These are phyloP conservation scores for Phaffomyces antillensis DNA, from an alignment of 805 yeast genomes.

Conservation along the genomic window DNA sequence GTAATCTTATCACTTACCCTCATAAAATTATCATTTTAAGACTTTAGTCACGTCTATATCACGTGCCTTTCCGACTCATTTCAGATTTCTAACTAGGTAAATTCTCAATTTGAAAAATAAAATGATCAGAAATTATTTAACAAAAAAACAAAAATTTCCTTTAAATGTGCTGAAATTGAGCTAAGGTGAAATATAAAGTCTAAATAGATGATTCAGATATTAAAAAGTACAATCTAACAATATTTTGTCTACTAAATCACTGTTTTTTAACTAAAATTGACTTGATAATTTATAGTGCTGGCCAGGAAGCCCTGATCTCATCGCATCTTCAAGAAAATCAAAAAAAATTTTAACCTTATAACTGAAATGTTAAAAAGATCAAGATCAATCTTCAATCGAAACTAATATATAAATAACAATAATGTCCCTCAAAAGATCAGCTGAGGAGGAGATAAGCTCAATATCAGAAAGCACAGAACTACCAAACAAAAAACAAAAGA, in stretches of 20 bases:
- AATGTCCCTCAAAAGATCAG: slow-evolving; percentile 4
- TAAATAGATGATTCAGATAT: too few species aligned
- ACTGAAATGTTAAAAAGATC: background rate
- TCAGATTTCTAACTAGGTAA: too few species aligned
- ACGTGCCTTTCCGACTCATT: too few species aligned
- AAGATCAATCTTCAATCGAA: background rate
- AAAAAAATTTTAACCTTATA: background rate
- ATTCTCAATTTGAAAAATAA: background rate
- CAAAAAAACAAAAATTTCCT: too few species aligned
- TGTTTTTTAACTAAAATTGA: too few species aligned
- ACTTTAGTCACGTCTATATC: too few species aligned
- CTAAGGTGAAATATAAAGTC: too few species aligned
- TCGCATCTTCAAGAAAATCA: background rate
- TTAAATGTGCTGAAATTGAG: too few species aligned
- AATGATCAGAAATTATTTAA: background rate
- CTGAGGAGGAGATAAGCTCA: background rate
- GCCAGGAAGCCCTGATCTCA: slow-evolving; percentile 1
- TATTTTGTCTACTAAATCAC: too few species aligned
- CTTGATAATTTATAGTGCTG: background rate
- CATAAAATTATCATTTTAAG: too few species aligned
- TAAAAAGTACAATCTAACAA: too few species aligned
- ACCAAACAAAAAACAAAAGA: slow-evolving; percentile 13
- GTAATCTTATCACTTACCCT: too few species aligned
- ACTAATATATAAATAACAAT: background rate
- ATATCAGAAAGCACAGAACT: background rate